These are phyloP conservation scores for Pythium angustatum DNA, from an alignment of 352 stramenopile genomes.

Conservation along the genomic window DNA sequence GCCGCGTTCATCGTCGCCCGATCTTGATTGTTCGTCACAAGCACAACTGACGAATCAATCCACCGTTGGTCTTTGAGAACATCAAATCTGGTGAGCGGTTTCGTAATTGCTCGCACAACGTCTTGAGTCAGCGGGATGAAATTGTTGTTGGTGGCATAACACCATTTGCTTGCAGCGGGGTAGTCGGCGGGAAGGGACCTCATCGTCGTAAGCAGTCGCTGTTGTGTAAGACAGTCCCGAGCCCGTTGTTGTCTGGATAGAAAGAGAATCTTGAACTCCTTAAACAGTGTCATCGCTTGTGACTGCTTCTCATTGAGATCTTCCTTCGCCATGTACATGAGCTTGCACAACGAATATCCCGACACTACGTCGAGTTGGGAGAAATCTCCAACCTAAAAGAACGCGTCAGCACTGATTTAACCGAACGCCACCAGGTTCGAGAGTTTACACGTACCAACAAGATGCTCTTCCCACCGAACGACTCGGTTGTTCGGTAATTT, in stretches of 20 bases:
- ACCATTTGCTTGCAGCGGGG: background rate
- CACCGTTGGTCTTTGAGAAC: background rate
- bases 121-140: background rate
- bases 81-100: background rate
- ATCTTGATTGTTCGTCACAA: constrained; percentile 4
- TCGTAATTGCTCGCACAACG: background rate
- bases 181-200: background rate
- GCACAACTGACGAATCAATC: constrained; percentile 1
- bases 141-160: background rate
- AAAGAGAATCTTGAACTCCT: background rate
- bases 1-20: background rate
- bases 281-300: background rate
- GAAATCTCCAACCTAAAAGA: constrained; percentile 21
- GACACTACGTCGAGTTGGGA: background rate
- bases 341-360: background rate
- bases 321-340: background rate
- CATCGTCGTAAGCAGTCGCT: background rate
- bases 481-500: background rate
- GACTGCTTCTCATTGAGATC: background rate
- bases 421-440: background rate
- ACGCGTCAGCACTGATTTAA: no score
- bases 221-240: background rate
- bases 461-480: constrained; percentile 11
- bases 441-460: constrained; percentile 11
- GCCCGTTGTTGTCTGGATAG: background rate